Conservation (phyloP, 495 filamentous ascomycete genomes). For the Neurospora africana region DNA sequence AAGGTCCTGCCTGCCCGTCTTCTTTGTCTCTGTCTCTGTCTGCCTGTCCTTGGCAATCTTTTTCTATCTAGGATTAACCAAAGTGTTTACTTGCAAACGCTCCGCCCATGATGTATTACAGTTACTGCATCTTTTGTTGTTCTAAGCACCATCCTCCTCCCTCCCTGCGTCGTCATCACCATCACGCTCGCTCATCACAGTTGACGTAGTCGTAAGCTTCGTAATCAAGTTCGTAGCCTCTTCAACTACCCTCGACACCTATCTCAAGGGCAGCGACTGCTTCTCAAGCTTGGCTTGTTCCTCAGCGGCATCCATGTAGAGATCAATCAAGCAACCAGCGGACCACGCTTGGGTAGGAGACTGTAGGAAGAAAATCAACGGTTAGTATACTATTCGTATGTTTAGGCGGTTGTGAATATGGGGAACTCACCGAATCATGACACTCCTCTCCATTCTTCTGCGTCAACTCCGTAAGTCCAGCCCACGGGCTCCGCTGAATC, state of each 20-base stretch:
- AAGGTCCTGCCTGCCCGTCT: not conserved
- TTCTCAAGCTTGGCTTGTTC: conserved; percentile 26
- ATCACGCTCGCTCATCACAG: not conserved
- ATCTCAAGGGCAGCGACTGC: conserved; percentile 15
- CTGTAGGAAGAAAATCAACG: conserved; percentile 23
- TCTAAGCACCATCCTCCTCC: not conserved
- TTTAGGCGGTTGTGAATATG: not conserved
- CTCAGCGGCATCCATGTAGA: conserved; percentile 78
- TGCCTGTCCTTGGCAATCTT: not conserved
- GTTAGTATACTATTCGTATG: conserved; percentile 7
- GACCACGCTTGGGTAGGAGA: conserved; percentile 96
- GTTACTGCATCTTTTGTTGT: not conserved
- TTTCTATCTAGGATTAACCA: not conserved
- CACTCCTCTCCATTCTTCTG: conserved; percentile 79
- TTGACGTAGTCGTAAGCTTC: not conserved
- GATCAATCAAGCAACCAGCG: conserved; percentile 80
- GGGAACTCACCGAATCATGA: conserved; percentile 65
- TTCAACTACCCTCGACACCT: not conserved
- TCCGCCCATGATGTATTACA: not conserved
- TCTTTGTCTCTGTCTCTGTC: not conserved
- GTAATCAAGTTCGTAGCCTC: not conserved
- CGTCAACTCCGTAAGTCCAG: conserved; percentile 86
- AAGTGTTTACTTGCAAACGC: not conserved
- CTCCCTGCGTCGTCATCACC: not conserved
- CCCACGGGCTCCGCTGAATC: conserved; percentile 71